Percentiles rank a stretch among this genome's conserved stretches.
Evolutionary conservation across 306 rosid species (phyloP).

Genomic region (Prunus mira): DNA sequence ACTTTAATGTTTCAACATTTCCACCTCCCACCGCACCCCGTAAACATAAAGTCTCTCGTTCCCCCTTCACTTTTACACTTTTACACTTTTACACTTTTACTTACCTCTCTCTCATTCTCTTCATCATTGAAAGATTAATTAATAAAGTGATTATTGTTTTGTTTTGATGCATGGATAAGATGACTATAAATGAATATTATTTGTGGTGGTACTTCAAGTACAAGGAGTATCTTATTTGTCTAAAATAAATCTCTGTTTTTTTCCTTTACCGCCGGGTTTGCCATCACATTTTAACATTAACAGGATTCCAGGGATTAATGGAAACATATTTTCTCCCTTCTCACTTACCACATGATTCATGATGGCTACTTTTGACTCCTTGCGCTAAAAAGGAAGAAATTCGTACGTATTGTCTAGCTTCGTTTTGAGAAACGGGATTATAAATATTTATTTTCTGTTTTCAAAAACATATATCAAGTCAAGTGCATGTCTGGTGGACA

Average conservation of each 20-base stretch:
- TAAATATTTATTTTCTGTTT: too few species aligned
- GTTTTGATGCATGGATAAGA: too few species aligned
- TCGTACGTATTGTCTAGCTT: too few species aligned
- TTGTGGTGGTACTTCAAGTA: background rate
- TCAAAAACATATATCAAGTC: too few species aligned
- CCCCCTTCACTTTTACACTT: too few species aligned
- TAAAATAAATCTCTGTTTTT: too few species aligned
- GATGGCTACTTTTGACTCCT: conserved; percentile 37
- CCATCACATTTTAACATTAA: background rate
- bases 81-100: background rate
- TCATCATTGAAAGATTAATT: too few species aligned
- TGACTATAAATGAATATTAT: background rate
- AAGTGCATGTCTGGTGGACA: background rate
- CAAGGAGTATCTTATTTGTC: too few species aligned
- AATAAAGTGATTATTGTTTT: too few species aligned
- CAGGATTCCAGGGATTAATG: background rate
- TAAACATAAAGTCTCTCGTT: background rate
- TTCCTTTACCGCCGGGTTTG: background rate
- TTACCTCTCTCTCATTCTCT: background rate
- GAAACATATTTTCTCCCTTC: conserved; percentile 40
- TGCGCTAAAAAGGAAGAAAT: background rate
- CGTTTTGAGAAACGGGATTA: too few species aligned
- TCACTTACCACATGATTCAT: conserved; percentile 18
- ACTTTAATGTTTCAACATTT: conserved; percentile 28
- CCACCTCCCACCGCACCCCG: too few species aligned